These are phyloP conservation scores for Thalassiosira mediterranea DNA, from an alignment of 352 stramenopile species.

Conservation along the genomic window DNA sequence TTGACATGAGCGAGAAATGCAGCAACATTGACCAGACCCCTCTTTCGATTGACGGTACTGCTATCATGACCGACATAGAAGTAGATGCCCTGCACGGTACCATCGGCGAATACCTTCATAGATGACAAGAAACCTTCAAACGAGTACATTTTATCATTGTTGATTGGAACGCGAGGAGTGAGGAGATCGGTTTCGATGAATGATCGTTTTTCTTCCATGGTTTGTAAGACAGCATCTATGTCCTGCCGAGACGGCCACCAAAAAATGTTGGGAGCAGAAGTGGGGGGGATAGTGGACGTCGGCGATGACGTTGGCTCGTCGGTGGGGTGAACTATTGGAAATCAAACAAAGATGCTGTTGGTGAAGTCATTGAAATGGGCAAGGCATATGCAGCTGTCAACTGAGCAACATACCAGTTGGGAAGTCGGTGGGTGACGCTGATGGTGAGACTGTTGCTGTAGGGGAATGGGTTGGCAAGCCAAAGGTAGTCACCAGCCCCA, in stretches of 20 bases:
- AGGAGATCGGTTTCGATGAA: constrained; percentile 20
- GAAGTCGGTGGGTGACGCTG: constrained; percentile 9
- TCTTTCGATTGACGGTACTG: constrained; percentile 16
- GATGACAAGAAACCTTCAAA: constrained; percentile 36
- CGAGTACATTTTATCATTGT: constrained; percentile 26
- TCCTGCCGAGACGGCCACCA: constrained; percentile 6
- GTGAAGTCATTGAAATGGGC: background rate
- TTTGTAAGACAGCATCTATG: constrained; percentile 17
- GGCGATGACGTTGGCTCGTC: constrained; percentile 6
- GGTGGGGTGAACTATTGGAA: constrained; percentile 1
- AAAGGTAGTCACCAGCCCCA: background rate
- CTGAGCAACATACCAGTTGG: constrained; percentile 1
- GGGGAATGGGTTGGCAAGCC: constrained; percentile 15
- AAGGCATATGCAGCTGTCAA: background rate
- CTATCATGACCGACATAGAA: constrained; percentile 49
- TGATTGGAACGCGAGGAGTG: background rate
- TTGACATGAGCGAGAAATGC: constrained; percentile 31
- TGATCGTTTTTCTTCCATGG: constrained; percentile 2
- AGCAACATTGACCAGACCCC: constrained; percentile 44
- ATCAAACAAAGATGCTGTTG: constrained; percentile 2
- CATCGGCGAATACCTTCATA: constrained; percentile 26
- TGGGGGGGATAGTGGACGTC: constrained; percentile 17
- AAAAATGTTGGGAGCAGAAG: constrained; percentile 29
- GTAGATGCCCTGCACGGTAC: constrained; percentile 20
- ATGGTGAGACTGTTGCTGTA: constrained; percentile 12